A percentile compares a stretch with the other conserved stretches of the same genome.
Evolutionary conservation across 2,329 filamentous ascomycete genomes (phyloP).

Genomic region (Aureobasidium sp.): DNA sequence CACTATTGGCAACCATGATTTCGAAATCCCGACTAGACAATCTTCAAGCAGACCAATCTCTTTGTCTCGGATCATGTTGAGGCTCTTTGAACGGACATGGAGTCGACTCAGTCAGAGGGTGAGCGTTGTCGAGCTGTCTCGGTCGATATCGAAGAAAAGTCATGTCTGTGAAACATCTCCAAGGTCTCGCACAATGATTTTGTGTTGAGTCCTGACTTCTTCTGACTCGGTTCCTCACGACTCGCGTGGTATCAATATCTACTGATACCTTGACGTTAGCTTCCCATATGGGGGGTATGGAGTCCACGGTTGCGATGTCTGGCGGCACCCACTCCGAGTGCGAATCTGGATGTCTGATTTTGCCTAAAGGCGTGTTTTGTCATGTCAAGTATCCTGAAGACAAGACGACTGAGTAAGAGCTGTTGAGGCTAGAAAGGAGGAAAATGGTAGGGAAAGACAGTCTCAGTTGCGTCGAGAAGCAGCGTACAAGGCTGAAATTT

Average conservation of each 20-base stretch:
- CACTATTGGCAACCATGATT: background rate
- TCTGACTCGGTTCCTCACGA: background rate
- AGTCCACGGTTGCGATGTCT: background rate
- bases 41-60: background rate
- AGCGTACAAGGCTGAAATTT: too few species aligned
- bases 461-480: background rate
- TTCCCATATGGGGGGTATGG: background rate
- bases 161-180: background rate
- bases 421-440: too few species aligned
- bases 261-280: background rate
- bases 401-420: too few species aligned
- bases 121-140: conserved; percentile 8
- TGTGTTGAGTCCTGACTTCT: background rate
- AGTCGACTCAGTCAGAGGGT: background rate
- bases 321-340: too few species aligned
- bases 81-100: background rate
- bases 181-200: background rate
- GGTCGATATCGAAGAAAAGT: background rate
- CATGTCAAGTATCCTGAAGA: too few species aligned
- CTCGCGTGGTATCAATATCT: background rate
- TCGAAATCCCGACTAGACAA: background rate
- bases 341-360: background rate
- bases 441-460: background rate
- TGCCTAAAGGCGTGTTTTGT: background rate
- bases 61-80: conserved; percentile 1